Evolutionary conservation across 345 rosid genomes (phyloP).

Genomic region (Rhodamnia argentea): DNA sequence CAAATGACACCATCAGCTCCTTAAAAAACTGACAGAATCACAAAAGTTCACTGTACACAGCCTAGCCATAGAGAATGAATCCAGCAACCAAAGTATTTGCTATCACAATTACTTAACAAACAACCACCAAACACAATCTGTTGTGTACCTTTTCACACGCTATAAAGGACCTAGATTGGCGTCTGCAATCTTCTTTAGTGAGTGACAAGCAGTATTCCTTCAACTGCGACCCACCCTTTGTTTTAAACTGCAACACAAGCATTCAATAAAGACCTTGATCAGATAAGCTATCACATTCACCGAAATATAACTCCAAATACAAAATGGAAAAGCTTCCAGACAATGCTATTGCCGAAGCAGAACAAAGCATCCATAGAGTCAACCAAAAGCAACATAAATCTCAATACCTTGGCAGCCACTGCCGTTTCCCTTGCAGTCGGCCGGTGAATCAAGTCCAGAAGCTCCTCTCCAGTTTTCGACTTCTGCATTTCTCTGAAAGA

Average conservation of each 20-base stretch:
- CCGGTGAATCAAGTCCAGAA: slow-evolving; percentile 77
- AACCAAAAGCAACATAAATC: background rate
- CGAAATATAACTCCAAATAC: background rate
- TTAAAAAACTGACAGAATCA: background rate
- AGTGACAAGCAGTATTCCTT: too few relatives aligned
- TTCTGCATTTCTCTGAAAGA: slow-evolving; percentile 84
- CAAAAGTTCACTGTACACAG: background rate
- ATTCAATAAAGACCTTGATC: background rate
- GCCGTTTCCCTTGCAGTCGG: slow-evolving; percentile 96
- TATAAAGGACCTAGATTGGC: slow-evolving; percentile 63
- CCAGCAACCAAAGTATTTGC: background rate
- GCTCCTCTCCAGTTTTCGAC: slow-evolving; percentile 88
- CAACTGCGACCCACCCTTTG: background rate
- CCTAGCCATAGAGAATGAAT: background rate
- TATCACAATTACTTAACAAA: background rate
- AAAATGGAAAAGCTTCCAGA: background rate
- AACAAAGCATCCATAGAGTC: background rate
- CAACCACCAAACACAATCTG: background rate
- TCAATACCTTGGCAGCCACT: slow-evolving; percentile 73
- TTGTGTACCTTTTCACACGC: slow-evolving; percentile 86
- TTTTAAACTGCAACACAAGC: slow-evolving; percentile 54
- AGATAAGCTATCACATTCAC: background rate
- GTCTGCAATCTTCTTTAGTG: slow-evolving; percentile 67
- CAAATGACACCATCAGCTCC: background rate
- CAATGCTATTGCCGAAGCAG: background rate